Percentiles rank a stretch among this genome's conserved stretches.
Evolutionary conservation across 2,329 filamentous ascomycete species (phyloP).

Genomic region (Trichoderma harzianum): DNA sequence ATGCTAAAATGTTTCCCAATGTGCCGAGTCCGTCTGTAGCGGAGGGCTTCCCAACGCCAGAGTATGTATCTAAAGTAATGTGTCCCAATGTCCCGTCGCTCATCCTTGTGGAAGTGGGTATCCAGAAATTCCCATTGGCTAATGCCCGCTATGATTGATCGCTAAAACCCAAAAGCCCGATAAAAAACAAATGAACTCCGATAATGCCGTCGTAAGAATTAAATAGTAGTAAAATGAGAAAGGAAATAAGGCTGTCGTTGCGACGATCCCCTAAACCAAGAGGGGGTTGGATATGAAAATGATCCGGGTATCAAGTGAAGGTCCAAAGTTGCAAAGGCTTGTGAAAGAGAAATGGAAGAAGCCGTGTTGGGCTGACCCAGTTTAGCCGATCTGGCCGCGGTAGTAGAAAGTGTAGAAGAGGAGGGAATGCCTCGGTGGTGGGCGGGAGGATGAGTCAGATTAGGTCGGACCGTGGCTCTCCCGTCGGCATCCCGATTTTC

Average conservation of each 20-base stretch:
- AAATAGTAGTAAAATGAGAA: neutral
- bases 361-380: neutral
- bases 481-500: slow-evolving; percentile 7
- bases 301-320: slow-evolving; percentile 14
- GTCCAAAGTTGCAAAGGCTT: neutral
- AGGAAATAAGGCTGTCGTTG: slow-evolving; percentile 1
- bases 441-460: slow-evolving; percentile 7
- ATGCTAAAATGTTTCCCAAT: neutral
- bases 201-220: slow-evolving; percentile 15
- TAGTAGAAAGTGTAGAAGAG: neutral
- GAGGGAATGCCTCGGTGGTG: neutral
- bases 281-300: neutral
- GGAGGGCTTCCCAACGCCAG: slow-evolving; percentile 13
- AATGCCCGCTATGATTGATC: slow-evolving; percentile 10
- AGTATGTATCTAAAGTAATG: neutral
- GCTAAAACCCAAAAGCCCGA: neutral
- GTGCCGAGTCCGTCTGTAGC: slow-evolving; percentile 4
- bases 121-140: neutral
- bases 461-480: neutral
- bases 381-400: slow-evolving; percentile 10
- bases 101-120: slow-evolving; percentile 10
- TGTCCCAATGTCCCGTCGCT: neutral
- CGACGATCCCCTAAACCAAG: neutral
- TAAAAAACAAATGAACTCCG: slow-evolving; percentile 7
- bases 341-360: neutral